These are phyloP conservation scores for Fusarium keratoplasticum DNA, from an alignment of 2,329 filamentous ascomycete species.

Conservation along the genomic window DNA sequence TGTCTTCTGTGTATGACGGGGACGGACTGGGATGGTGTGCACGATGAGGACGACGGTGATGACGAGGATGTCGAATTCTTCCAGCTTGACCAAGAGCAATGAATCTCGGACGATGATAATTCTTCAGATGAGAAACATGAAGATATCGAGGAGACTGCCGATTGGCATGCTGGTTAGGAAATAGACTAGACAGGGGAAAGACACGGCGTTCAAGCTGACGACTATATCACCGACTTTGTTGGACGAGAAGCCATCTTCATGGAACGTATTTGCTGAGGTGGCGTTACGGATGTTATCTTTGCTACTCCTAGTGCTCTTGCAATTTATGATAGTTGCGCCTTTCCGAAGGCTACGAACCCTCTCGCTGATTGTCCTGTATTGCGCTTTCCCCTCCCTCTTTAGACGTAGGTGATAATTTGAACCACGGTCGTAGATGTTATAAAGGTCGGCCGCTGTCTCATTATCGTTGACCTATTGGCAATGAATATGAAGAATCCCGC, in stretches of 20 bases:
- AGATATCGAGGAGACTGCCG: neutral
- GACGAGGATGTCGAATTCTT: neutral
- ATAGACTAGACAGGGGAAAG: neutral
- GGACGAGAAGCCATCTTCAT: neutral
- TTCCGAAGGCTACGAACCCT: neutral
- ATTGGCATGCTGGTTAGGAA: neutral
- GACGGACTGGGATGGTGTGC: neutral
- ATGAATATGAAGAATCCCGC: neutral
- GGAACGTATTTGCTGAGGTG: neutral
- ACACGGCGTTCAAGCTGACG: neutral
- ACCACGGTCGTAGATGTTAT: neutral
- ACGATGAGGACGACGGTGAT: neutral
- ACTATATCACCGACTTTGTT: neutral
- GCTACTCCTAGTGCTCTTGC: neutral
- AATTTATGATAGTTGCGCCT: neutral
- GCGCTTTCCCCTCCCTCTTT: neutral
- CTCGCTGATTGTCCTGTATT: neutral
- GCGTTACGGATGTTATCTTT: neutral
- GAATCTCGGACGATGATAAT: neutral
- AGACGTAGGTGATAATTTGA: neutral
- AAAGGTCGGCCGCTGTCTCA: neutral
- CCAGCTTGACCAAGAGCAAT: neutral
- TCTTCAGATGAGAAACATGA: neutral
- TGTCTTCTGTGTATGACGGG: neutral
- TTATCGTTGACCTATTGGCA: neutral